Conservation (phyloP, 805 yeast species). For the Yarrowia alimentaria region DNA sequence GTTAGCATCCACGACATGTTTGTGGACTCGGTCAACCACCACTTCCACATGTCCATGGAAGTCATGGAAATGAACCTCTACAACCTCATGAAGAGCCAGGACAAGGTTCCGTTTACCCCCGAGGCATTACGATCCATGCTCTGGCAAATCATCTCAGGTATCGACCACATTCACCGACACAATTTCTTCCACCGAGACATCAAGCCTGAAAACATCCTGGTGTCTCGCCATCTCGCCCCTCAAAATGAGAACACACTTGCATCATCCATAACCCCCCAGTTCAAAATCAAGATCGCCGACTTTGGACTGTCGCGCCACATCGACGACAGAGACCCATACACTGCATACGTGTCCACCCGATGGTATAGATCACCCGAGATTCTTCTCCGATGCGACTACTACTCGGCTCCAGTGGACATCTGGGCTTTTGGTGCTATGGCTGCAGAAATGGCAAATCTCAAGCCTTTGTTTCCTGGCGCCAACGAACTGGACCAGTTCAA, state of each 20-base stretch:
- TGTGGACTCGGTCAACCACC: constrained; percentile 57
- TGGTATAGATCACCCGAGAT: constrained; percentile 98
- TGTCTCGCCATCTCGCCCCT: constrained; percentile 45
- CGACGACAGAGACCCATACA: constrained; percentile 58
- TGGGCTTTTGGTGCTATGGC: constrained; percentile 94
- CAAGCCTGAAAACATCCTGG: constrained; percentile 88
- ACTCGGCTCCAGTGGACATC: constrained; percentile 77
- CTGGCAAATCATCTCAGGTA: constrained; percentile 70
- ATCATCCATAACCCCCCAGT: constrained; percentile 32
- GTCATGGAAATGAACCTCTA: constrained; percentile 77
- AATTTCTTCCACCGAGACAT: constrained; percentile 83
- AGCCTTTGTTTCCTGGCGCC: constrained; percentile 81
- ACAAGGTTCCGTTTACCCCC: constrained; percentile 52
- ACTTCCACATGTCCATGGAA: constrained; percentile 84
- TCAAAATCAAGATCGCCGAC: constrained; percentile 85
- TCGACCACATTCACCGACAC: constrained; percentile 73
- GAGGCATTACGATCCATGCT: constrained; percentile 51
- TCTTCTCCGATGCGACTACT: constrained; percentile 48
- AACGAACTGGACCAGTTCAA: constrained; percentile 76
- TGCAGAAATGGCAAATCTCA: constrained; percentile 75
- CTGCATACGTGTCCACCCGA: constrained; percentile 89
- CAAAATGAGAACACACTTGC: constrained; percentile 2
- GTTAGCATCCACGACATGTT: constrained; percentile 78
- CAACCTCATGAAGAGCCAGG: constrained; percentile 68
- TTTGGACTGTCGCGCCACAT: constrained; percentile 85